Evolutionary conservation across 768 basidiomycete species (phyloP).

Genomic region (Hericium alpestre): DNA sequence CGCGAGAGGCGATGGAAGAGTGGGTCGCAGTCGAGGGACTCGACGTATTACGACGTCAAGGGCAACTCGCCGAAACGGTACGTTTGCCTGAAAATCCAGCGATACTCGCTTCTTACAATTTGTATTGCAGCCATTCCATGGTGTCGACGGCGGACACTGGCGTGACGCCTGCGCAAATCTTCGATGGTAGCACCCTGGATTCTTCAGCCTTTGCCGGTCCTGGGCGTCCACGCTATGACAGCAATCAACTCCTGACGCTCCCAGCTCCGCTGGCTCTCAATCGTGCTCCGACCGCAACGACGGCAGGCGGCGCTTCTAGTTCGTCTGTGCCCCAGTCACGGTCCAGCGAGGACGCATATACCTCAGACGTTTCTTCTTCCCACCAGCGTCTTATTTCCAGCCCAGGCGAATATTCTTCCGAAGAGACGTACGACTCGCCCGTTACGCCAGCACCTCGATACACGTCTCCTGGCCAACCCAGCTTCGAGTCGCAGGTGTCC

Average conservation of each 20-base stretch:
- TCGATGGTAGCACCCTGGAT: slow-evolving; percentile 55
- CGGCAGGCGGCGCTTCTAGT: slow-evolving; percentile 11
- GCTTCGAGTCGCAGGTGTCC: slow-evolving; percentile 31
- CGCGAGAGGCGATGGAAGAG: slow-evolving; percentile 88
- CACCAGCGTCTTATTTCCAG: slow-evolving; percentile 33
- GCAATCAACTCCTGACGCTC: slow-evolving; percentile 59
- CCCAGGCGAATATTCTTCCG: slow-evolving; percentile 24
- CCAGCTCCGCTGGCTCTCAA: slow-evolving; percentile 63
- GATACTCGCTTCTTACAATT: slow-evolving; percentile 1
- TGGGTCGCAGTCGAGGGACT: slow-evolving; percentile 76
- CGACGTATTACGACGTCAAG: slow-evolving; percentile 48
- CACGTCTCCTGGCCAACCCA: slow-evolving; percentile 5
- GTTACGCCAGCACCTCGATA: slow-evolving; percentile 2
- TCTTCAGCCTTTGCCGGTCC: slow-evolving; percentile 31
- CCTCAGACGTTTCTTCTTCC: slow-evolving; percentile 27
- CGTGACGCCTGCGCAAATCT: slow-evolving; percentile 37
- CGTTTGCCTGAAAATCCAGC: slow-evolving; percentile 19
- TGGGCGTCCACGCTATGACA: slow-evolving; percentile 57
- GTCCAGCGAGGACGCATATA: slow-evolving; percentile 29
- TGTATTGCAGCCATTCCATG: slow-evolving; percentile 53
- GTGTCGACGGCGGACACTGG: slow-evolving; percentile 72
- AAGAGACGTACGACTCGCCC: slow-evolving; percentile 5
- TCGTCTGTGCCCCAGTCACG: slow-evolving; percentile 24
- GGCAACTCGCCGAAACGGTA: slow-evolving; percentile 45
- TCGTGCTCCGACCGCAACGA: slow-evolving; percentile 21